These are phyloP conservation scores for Schwanniomyces yamadae DNA, from an alignment of 805 yeast species.

Conservation along the genomic window DNA sequence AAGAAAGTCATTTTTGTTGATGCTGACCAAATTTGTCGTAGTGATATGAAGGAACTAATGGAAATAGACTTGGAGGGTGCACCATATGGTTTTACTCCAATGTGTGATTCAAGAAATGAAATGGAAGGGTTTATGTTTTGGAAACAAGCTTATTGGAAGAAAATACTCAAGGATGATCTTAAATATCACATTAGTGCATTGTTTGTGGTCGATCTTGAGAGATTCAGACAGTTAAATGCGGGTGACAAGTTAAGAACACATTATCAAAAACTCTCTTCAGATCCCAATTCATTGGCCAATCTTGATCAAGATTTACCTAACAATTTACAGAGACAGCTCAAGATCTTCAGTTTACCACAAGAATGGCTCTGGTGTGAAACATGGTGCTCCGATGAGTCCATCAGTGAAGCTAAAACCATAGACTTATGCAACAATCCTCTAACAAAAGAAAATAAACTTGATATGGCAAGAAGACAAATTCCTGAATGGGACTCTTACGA, in stretches of 20 bases:
- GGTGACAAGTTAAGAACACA: slow-evolving; percentile 83
- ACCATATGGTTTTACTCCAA: slow-evolving; percentile 84
- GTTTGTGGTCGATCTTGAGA: slow-evolving; percentile 72
- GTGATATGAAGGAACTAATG: slow-evolving; percentile 68
- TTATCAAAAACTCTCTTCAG: slow-evolving; percentile 78
- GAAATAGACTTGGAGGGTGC: slow-evolving; percentile 73
- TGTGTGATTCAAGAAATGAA: slow-evolving; percentile 77
- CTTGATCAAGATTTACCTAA: slow-evolving; percentile 95
- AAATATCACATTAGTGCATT: slow-evolving; percentile 84
- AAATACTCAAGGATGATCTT: slow-evolving; percentile 51
- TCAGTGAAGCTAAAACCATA: slow-evolving; percentile 68
- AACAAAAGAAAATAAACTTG: slow-evolving; percentile 76
- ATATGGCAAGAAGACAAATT: slow-evolving; percentile 69
- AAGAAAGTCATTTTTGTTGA: slow-evolving; percentile 81
- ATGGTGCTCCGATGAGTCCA: slow-evolving; percentile 73
- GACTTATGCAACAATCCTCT: slow-evolving; percentile 84
- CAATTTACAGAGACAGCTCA: slow-evolving; percentile 66
- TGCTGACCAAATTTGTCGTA: slow-evolving; percentile 77
- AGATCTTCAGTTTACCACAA: slow-evolving; percentile 70
- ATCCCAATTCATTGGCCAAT: slow-evolving; percentile 75
- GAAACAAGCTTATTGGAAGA: slow-evolving; percentile 91
- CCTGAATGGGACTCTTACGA: slow-evolving; percentile 79
- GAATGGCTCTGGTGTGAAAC: slow-evolving; percentile 96
- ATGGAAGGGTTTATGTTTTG: slow-evolving; percentile 89
- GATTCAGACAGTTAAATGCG: slow-evolving; percentile 62